Base-by-base conservation (phyloP, 495 filamentous ascomycete genomes). In the Neurospora sp. region DNA sequence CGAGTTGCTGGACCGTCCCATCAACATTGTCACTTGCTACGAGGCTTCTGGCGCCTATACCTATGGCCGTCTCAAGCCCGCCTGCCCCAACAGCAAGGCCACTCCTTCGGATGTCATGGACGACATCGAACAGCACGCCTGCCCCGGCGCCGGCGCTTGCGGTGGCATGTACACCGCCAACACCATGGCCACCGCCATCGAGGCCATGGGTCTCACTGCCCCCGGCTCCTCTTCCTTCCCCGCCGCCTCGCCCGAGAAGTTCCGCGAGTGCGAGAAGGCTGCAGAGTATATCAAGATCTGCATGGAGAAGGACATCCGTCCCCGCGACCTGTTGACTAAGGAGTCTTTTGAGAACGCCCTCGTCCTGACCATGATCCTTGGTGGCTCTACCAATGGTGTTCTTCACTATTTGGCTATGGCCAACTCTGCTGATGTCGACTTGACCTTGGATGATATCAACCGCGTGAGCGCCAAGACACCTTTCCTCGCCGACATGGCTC, bases 161-260 rank as follows among this genome's bases (percentile, higher is more conserved):
- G 96, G 96, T 74, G 96, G 96, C 69, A 99, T 99, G 93, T 88
- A 92, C 81, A 99, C 96, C 3, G 96, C 96, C 71, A 99, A 99
- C 81, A 98, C 96, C 3, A 97, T 99, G 94, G 92, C 93, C 6
- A 96, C 94, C 0, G 94, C 94, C 16, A 94, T 99, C 74, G 96
- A 99, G 81, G 92, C 94, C 9, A 97, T 99, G 93, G 96, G 96
- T 70, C 86, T 99, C 31, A 90, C 89, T 3, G 86, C 98, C 18
- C 95, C 96, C 0, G 95, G 95, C 11, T 97, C 93, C 2, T 97
- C 94, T 0, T 95, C 93, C 1, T 97, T 90, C 71, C 94, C 95
- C 4, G 96, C 96, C 4, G 85, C 88, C 10, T 95, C 92, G 4
- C 94, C 96, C 8, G 90, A 93, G 48, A 99, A 99, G 82, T 89